A percentile compares a stretch with the other conserved stretches of the same genome.
Conservation (phyloP, 169 alveolate species). For the Pseudocohnilembus persalinus region DNA sequence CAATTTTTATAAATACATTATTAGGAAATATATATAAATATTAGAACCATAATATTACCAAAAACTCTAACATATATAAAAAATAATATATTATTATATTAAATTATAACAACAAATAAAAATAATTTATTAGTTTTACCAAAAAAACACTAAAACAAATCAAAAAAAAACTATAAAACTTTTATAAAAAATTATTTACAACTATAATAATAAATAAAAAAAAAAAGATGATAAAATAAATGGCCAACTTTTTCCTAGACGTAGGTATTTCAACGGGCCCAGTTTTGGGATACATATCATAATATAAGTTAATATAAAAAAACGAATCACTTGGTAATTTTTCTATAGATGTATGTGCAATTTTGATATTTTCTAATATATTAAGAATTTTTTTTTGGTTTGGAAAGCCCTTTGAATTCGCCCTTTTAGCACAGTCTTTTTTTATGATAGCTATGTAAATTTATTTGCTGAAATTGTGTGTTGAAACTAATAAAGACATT, state of each 20-base stretch:
- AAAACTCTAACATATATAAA: too few species aligned
- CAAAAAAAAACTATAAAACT: too few species aligned
- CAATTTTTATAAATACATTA: too few species aligned
- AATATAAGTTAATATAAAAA: slow-evolving; percentile 22
- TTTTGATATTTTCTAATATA: slow-evolving; percentile 34
- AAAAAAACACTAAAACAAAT: too few species aligned
- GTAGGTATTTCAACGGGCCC: slow-evolving; percentile 24
- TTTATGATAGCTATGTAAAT: slow-evolving; percentile 17
- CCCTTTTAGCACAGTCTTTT: slow-evolving; percentile 11
- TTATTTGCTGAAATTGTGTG: background rate
- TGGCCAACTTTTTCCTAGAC: background rate
- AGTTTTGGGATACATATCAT: slow-evolving; percentile 30
- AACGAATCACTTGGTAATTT: slow-evolving; percentile 21
- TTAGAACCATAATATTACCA: too few species aligned
- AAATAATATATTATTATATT: too few species aligned
- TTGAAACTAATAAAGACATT: background rate
- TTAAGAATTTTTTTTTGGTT: slow-evolving; percentile 40
- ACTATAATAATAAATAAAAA: too few species aligned
- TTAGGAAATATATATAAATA: too few species aligned
- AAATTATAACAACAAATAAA: too few species aligned
- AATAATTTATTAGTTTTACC: too few species aligned
- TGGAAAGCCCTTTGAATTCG: slow-evolving; percentile 16
- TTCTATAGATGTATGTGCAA: slow-evolving; percentile 43
- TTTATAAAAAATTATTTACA: too few species aligned
- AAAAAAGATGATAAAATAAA: too few species aligned